Evolutionary conservation across 179 eudicot genomes (phyloP).

Genomic region (Dionaea muscipula): DNA sequence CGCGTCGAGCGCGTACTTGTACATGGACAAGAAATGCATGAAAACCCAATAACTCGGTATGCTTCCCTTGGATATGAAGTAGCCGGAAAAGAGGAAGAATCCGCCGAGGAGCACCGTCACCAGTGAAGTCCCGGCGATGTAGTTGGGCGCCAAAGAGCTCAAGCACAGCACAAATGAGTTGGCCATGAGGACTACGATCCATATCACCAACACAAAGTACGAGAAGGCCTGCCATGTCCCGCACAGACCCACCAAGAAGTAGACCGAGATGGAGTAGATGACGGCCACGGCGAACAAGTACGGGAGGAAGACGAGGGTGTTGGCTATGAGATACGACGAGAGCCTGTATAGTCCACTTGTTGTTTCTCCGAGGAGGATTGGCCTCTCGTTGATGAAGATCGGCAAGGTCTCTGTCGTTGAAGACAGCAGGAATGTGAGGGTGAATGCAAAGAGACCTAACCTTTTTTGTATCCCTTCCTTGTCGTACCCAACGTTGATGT

Average conservation of each 20-base stretch:
- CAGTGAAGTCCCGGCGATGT: slow-evolving; percentile 75
- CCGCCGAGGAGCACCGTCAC: slow-evolving; percentile 60
- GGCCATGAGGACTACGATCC: slow-evolving; percentile 67
- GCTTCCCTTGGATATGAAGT: slow-evolving; percentile 62
- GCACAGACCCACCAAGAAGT: slow-evolving; percentile 77
- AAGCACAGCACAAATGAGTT: slow-evolving; percentile 80
- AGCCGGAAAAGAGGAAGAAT: slow-evolving; percentile 85
- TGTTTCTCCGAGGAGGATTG: slow-evolving; percentile 67
- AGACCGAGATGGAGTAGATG: slow-evolving; percentile 56
- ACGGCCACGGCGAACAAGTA: slow-evolving; percentile 52
- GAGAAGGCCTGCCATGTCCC: slow-evolving; percentile 57
- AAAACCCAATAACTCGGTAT: slow-evolving; percentile 78
- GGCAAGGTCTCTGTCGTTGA: slow-evolving; percentile 91
- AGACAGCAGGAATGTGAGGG: slow-evolving; percentile 81
- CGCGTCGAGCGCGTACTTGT: slow-evolving; percentile 85
- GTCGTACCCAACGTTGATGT: slow-evolving; percentile 62
- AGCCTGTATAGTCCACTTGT: slow-evolving; percentile 81
- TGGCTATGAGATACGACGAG: slow-evolving; percentile 70
- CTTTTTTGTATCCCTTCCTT: slow-evolving; percentile 73
- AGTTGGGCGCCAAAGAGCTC: slow-evolving; percentile 77
- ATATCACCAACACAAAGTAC: slow-evolving; percentile 62
- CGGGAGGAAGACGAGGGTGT: slow-evolving; percentile 75
- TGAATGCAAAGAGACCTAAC: slow-evolving; percentile 83
- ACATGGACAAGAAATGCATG: slow-evolving; percentile 86
- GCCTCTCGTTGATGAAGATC: slow-evolving; percentile 75